Evolutionary conservation across 2,329 filamentous ascomycete genomes (phyloP), one percentile per base, ranked within the genome.

Genomic region (Xylaria sp.): DNA sequence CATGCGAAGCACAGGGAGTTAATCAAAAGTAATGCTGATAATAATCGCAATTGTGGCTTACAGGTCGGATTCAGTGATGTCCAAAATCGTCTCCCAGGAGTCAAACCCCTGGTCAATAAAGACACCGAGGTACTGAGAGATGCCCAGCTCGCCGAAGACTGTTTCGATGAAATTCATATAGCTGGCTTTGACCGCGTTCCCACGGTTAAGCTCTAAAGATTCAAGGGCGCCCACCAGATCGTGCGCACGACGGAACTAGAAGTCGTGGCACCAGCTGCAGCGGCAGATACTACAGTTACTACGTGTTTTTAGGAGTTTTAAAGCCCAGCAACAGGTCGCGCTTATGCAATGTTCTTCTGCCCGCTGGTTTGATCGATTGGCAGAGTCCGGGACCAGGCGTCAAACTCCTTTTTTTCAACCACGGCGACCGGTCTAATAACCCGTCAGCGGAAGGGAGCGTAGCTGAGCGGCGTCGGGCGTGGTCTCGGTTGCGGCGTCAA

Each of bases 21-120:
- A 27, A 27, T 27, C 24, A 27, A 27, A 2, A 4, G 24, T 27
- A 27, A 27, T 27, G 4, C 2, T 27, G 24, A 27, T 34, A 27
- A 27, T 51, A 4, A 19, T 9, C 19, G 12, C 27, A 57, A 58
- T 53, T n/a, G 34, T 24, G 24, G 81, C 89, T 78, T 80, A 93
- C 91, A 96, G 84, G 76, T 96, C 93, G 27, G 91, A 92, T 79
- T 95, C 93, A 69, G 92, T 93, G 62, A 96, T 94, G 76, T 95
- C 92, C 59, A 94, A 84, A 64, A 95, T 90, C 0, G 90, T 94
- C 39, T 93, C 91, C 93, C 93, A 95, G 11, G 90, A 89, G 79
- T 96, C 93, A 78, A 96, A 96, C 2, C 93, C 93, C 80, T 95
- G 92, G 61, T 92, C 88, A 51, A 93, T 78, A 74, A 96, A 92